phyloP scores from a whole-genome alignment of 768 basidiomycete genomes.

The Naganishia randhawae region DNA sequence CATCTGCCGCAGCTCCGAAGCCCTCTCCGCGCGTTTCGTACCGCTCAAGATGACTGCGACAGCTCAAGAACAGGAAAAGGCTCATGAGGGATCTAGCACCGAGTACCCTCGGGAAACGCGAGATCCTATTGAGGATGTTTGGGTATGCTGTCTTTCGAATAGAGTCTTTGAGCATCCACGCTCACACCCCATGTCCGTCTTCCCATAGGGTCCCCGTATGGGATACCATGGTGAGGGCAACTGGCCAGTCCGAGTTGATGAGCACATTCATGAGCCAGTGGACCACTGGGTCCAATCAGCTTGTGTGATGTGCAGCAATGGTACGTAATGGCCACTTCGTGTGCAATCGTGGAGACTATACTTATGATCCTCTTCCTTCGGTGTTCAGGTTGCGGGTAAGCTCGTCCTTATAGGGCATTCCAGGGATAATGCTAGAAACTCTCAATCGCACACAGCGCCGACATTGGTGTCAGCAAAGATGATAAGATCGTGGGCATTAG shows the following conservation, averaged over 20 bases:
- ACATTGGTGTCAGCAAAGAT: conserved; percentile 35
- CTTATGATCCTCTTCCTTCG: background rate
- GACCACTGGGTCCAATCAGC: conserved; percentile 28
- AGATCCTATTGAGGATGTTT: conserved; percentile 26
- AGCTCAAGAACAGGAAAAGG: conserved; percentile 10
- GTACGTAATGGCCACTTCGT: background rate
- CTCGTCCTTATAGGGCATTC: background rate
- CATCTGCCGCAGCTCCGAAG: too few species aligned
- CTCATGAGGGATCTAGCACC: background rate
- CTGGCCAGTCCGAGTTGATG: conserved; percentile 29
- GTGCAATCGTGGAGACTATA: too few species aligned
- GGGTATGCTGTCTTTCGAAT: conserved; percentile 3
- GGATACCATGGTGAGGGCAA: conserved; percentile 28
- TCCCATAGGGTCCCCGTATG: conserved; percentile 15
- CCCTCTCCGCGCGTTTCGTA: background rate
- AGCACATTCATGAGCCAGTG: conserved; percentile 24
- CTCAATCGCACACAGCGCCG: conserved; percentile 19
- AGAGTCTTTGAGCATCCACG: too few species aligned
- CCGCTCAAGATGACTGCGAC: background rate
- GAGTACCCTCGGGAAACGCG: conserved; percentile 24
- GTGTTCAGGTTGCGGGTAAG: conserved; percentile 12
- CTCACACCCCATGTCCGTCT: background rate
- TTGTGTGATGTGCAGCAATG: conserved; percentile 28
- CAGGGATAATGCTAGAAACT: conserved; percentile 29
- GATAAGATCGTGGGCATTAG: conserved; percentile 34